phyloP scores from a whole-genome alignment of 2,329 filamentous ascomycete genomes.

The Drechslera avenae region DNA sequence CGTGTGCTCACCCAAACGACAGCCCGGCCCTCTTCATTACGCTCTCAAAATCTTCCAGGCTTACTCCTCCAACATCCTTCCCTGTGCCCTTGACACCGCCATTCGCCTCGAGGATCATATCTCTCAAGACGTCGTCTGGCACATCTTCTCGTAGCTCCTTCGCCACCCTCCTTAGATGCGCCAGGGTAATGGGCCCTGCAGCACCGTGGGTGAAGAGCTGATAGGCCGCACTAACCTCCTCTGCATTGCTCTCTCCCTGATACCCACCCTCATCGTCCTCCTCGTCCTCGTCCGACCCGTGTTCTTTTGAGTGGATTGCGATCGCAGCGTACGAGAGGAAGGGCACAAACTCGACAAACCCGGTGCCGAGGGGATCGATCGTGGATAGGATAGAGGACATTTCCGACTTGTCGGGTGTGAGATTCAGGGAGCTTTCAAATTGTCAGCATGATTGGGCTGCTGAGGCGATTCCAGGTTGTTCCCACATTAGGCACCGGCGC shows the following conservation, averaged over 20 bases:
- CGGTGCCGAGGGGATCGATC: slow-evolving; percentile 81
- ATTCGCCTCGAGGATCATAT: slow-evolving; percentile 96
- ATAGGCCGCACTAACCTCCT: slow-evolving; percentile 83
- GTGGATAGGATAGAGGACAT: slow-evolving; percentile 77
- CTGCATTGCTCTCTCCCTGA: slow-evolving; percentile 48
- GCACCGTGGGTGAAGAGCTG: slow-evolving; percentile 70
- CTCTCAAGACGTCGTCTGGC: slow-evolving; percentile 78
- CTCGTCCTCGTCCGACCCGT: slow-evolving; percentile 49
- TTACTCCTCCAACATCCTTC: slow-evolving; percentile 68
- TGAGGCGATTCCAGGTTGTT: neutral
- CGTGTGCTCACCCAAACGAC: slow-evolving; percentile 64
- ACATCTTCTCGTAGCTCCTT: slow-evolving; percentile 82
- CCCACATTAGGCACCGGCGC: slow-evolving; percentile 59
- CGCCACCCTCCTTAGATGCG: slow-evolving; percentile 78
- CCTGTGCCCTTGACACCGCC: slow-evolving; percentile 66
- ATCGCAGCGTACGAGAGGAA: slow-evolving; percentile 90
- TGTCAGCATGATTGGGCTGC: slow-evolving; percentile 6
- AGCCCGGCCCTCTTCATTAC: slow-evolving; percentile 86
- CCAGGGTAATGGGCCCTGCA: slow-evolving; percentile 73
- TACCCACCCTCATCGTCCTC: slow-evolving; percentile 45
- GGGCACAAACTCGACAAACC: slow-evolving; percentile 76
- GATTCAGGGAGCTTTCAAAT: slow-evolving; percentile 73
- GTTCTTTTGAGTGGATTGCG: slow-evolving; percentile 66
- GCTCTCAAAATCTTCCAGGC: slow-evolving; percentile 78
- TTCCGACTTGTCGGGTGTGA: slow-evolving; percentile 69